A percentile compares a stretch with the other conserved stretches of the same genome.
Conservation (phyloP, 352 stramenopile genomes). For the Blastocystis sp. region DNA sequence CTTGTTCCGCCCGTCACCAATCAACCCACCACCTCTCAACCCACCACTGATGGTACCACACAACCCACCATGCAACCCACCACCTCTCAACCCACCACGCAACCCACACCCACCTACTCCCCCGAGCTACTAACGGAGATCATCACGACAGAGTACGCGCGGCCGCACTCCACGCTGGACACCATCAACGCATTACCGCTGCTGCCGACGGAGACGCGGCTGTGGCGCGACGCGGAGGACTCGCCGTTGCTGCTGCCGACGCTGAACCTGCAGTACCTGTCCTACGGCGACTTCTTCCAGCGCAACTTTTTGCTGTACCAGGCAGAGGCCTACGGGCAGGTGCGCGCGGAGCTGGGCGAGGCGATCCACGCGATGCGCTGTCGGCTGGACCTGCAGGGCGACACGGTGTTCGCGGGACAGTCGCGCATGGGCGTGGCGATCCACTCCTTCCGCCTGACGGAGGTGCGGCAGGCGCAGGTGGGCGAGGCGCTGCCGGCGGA, state of each 20-base stretch:
- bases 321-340: conserved; percentile 82
- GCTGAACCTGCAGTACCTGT: conserved; percentile 90
- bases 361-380: conserved; percentile 77
- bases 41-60: no score
- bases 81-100: not conserved
- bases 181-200: conserved; percentile 74
- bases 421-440: conserved; percentile 73
- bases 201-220: conserved; percentile 81
- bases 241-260: conserved; percentile 83
- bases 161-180: conserved; percentile 73
- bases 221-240: conserved; percentile 78
- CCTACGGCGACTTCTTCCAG: conserved; percentile 86
- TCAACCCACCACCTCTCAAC: no score
- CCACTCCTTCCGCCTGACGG: conserved; percentile 75
- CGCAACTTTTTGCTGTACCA: conserved; percentile 85
- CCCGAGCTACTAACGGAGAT: conserved; percentile 68
- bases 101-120: not conserved
- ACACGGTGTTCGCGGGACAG: conserved; percentile 73
- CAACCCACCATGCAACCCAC: no score
- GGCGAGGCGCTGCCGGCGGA: conserved; percentile 80
- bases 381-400: conserved; percentile 72
- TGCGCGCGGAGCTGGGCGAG: conserved; percentile 81
- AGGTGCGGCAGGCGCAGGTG: conserved; percentile 81
- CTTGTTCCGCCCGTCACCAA: conserved; percentile 14
- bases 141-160: conserved; percentile 56